These are phyloP conservation scores for Crepidotus variabilis DNA, from an alignment of 768 basidiomycete species.

Conservation along the genomic window DNA sequence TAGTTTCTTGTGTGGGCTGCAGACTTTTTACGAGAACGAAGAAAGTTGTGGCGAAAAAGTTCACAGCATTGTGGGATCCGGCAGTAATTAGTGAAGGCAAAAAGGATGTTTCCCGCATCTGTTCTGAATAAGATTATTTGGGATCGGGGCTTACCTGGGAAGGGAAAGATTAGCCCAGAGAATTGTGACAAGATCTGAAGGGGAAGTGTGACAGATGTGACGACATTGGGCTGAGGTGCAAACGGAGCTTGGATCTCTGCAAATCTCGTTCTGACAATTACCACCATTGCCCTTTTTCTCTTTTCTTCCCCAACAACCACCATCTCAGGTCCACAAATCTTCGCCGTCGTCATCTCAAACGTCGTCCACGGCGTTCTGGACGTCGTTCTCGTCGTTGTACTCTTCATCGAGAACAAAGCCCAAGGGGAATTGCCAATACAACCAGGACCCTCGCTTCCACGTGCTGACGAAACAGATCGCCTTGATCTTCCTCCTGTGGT, in stretches of 20 bases:
- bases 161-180: not conserved
- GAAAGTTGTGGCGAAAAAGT: conserved; percentile 1
- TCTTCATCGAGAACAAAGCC: not conserved
- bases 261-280: not conserved
- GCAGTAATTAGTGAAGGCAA: conserved; percentile 2
- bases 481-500: conserved; percentile 6
- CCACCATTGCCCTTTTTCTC: not conserved
- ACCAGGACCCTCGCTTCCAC: conserved; percentile 7
- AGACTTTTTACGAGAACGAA: not conserved
- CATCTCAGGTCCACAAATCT: conserved; percentile 2
- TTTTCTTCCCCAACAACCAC: conserved; percentile 8
- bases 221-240: conserved; percentile 1
- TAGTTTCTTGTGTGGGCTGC: conserved; percentile 1
- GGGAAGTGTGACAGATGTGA: conserved; percentile 6
- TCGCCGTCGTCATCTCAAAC: not conserved
- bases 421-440: not conserved
- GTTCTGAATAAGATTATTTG: not conserved
- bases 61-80: not conserved
- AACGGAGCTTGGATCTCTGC: conserved; percentile 6
- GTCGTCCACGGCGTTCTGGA: not conserved
- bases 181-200: conserved; percentile 1
- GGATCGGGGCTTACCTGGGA: conserved; percentile 5
- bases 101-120: conserved; percentile 1
- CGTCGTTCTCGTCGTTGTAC: not conserved
- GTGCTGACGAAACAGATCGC: conserved; percentile 19